Conservation (phyloP, 768 basidiomycete species). For the Cystofilobasidium capitatum region DNA sequence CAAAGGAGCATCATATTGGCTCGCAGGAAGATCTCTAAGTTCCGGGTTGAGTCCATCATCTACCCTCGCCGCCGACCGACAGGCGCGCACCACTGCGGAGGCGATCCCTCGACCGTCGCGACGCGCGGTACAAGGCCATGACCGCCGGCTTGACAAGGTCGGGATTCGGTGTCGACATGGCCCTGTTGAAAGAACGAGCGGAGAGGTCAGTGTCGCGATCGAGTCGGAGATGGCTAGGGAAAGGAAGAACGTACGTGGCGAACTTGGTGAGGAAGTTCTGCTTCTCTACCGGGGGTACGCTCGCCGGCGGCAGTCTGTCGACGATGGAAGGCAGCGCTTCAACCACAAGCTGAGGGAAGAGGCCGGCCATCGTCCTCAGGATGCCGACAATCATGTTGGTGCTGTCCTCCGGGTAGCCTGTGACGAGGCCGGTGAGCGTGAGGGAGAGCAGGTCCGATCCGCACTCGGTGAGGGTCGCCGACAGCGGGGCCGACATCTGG, state of each 20-base stretch:
- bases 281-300: slow-evolving; percentile 57
- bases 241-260: slow-evolving; percentile 63
- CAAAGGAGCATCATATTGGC: too few relatives aligned
- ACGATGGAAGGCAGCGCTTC: slow-evolving; percentile 64
- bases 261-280: slow-evolving; percentile 64
- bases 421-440: slow-evolving; percentile 66
- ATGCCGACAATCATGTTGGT: slow-evolving; percentile 64
- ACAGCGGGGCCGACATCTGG: slow-evolving; percentile 41
- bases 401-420: slow-evolving; percentile 81
- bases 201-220: not conserved
- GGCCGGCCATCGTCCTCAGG: slow-evolving; percentile 55
- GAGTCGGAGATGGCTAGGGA: too few relatives aligned
- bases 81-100: slow-evolving; percentile 13
- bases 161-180: slow-evolving; percentile 14
- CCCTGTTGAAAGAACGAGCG: not conserved
- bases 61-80: slow-evolving; percentile 3
- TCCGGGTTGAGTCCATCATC: not conserved
- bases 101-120: slow-evolving; percentile 21
- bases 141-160: slow-evolving; percentile 26
- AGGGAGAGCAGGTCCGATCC: slow-evolving; percentile 61
- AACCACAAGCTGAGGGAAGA: slow-evolving; percentile 62
- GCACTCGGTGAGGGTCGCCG: slow-evolving; percentile 45
- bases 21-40: too few relatives aligned
- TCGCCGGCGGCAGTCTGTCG: slow-evolving; percentile 55
- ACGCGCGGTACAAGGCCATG: slow-evolving; percentile 22